These are phyloP conservation scores for Ciborinia camelliae DNA, from an alignment of 2,329 filamentous ascomycete genomes.

Conservation along the genomic window DNA sequence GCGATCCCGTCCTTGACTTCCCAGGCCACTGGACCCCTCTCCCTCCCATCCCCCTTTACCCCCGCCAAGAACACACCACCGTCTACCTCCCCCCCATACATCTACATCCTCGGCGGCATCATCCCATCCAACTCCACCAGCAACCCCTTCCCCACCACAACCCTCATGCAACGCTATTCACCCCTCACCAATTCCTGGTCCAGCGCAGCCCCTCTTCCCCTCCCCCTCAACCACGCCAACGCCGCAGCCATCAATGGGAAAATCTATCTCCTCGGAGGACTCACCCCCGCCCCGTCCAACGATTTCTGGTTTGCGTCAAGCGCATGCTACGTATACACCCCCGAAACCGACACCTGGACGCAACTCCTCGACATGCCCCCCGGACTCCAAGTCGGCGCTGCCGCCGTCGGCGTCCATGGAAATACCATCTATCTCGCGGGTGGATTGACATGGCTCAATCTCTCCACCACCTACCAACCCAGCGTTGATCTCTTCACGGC, in stretches of 20 bases:
- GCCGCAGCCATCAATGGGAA: constrained; percentile 39
- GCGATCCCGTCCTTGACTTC: neutral
- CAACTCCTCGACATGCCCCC: constrained; percentile 26
- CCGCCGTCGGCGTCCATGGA: constrained; percentile 37
- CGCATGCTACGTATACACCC: constrained; percentile 22
- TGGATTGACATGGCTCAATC: constrained; percentile 34
- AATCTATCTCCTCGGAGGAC: constrained; percentile 42
- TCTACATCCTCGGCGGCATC: constrained; percentile 25
- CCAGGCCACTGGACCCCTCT: constrained; percentile 3
- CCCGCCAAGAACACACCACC: constrained; percentile 27
- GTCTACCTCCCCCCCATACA: constrained; percentile 14
- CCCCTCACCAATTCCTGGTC: constrained; percentile 36
- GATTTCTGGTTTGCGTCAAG: constrained; percentile 18
- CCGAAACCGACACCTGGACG: constrained; percentile 2
- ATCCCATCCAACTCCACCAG: neutral
- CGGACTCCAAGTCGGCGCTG: constrained; percentile 36
- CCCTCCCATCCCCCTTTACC: constrained; percentile 7
- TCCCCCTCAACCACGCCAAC: constrained; percentile 41
- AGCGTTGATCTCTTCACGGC: constrained; percentile 30
- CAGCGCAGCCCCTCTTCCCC: constrained; percentile 33
- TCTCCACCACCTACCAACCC: neutral
- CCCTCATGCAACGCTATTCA: constrained; percentile 38
- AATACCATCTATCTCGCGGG: constrained; percentile 41
- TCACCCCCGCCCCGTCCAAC: constrained; percentile 23
- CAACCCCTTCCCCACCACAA: constrained; percentile 14